phyloP scores from a whole-genome alignment of 2,329 filamentous ascomycete species.

The Phaeosphaeria sp. region DNA sequence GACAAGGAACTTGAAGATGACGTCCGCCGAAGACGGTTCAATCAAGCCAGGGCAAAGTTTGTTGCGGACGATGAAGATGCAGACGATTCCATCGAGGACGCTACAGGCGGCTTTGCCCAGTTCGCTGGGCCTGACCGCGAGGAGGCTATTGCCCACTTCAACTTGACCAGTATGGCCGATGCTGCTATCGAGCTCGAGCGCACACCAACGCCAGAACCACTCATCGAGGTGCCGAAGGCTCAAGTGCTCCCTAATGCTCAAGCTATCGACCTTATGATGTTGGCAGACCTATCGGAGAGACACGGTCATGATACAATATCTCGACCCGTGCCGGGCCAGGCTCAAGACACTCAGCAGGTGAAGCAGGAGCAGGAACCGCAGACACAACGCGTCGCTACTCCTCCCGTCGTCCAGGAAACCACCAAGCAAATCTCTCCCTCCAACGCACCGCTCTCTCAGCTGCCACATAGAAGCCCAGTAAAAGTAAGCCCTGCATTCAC shows the following conservation, averaged over 20 bases:
- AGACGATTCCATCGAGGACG: conserved; percentile 38
- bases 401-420: conserved; percentile 19
- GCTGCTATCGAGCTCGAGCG: conserved; percentile 46
- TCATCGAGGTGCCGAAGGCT: conserved; percentile 14
- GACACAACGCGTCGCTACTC: conserved; percentile 15
- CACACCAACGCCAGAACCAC: conserved; percentile 34
- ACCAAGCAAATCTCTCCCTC: conserved; percentile 26
- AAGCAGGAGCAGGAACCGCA: conserved; percentile 5
- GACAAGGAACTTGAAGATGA: conserved; percentile 45
- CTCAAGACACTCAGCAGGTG: conserved; percentile 10
- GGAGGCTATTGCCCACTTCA: conserved; percentile 48
- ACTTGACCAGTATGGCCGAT: conserved; percentile 43
- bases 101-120: conserved; percentile 47
- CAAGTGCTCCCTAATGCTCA: conserved; percentile 50
- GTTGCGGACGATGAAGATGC: conserved; percentile 39
- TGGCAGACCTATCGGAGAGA: conserved; percentile 44
- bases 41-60: conserved; percentile 29
- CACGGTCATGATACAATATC: conserved; percentile 15
- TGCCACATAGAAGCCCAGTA: conserved; percentile 24
- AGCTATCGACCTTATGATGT: conserved; percentile 48
- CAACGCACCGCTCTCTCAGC: conserved; percentile 20
- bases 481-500: conserved; percentile 15
- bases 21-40: conserved; percentile 31
- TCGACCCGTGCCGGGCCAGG: conserved; percentile 5
- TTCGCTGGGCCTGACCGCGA: conserved; percentile 51